Base-by-base conservation (phyloP, 257 asterid species). In the Gentiana dahurica region DNA sequence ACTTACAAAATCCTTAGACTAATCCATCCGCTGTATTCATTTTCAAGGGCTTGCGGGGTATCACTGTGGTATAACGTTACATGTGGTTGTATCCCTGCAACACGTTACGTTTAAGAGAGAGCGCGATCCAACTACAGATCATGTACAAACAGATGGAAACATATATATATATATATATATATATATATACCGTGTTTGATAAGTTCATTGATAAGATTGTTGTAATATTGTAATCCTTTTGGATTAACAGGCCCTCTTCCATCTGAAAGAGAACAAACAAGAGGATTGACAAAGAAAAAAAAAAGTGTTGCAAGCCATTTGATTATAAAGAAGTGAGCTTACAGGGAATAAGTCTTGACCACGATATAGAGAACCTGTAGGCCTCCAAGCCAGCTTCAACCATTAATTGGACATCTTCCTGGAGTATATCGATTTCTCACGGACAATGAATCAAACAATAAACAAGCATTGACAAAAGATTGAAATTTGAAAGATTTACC, bases 41-140 rank as follows among this genome's bases (percentile, higher is more conserved):
- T 84, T 24, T 78, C 76, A 13, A 78, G 86, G 47, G 61, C 72
- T 63, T 81, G 84, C 1, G 94, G 89, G n/a, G 70, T 54, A 79
- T 81, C 94, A 36, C 51, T 5, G 49, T 81, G 94, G 57, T 5
- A 34, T 49, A 79, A 62, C 4, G 81, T 77, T 41, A 73, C 66
- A 57, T 81, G 86, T 2, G 82, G 84, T 65, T 79, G 73, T 34
- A 84, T 78, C 54, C 94, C 89, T 81, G 71, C 59, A 47, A 12
- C 10, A 62, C 24, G 3, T 48, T 10, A 24, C 24, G 24, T 24
- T 24, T 24, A 24, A 24, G 24, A 24, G 24, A 24, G 24, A 24
- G 24, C 24, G 24, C 24, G 24, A 24, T 24, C 24, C 24, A 24
- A 24, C 24, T 24, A 9, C 15, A 9, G 6, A 48, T 12, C 5